Evolutionary conservation across 169 alveolate genomes (phyloP).

Genomic region (Eimeria sp.): DNA sequence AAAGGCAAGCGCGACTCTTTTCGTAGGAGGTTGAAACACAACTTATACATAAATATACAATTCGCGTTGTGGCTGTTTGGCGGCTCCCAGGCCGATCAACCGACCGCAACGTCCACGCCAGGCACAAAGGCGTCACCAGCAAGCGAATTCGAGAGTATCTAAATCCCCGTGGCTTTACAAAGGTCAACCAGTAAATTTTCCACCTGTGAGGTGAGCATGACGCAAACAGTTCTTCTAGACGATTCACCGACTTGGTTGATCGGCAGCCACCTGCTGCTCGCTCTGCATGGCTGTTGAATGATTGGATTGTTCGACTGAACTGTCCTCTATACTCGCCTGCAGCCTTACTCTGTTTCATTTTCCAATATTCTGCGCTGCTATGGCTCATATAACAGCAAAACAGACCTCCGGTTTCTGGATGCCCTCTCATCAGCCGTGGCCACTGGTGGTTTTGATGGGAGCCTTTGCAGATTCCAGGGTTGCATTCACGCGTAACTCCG

Average conservation of each 20-base stretch:
- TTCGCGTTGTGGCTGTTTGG: background rate
- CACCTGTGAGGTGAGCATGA: background rate
- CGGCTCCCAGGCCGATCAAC: background rate
- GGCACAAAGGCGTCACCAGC: conserved; percentile 25
- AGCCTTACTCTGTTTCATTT: background rate
- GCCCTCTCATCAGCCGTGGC: background rate
- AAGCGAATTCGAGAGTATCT: background rate
- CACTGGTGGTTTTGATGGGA: background rate
- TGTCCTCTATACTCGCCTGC: background rate
- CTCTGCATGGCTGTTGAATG: background rate
- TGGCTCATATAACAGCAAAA: background rate
- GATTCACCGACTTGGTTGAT: background rate
- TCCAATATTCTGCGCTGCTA: background rate
- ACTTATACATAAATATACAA: background rate
- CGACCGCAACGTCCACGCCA: conserved; percentile 20
- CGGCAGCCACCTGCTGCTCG: background rate
- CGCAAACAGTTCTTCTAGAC: background rate
- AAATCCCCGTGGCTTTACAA: background rate
- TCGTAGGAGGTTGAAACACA: background rate
- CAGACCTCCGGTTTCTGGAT: background rate
- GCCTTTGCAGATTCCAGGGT: background rate
- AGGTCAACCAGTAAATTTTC: background rate
- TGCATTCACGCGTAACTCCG: background rate
- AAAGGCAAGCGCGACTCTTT: background rate
- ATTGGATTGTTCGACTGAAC: conserved; percentile 1